Percentiles rank a stretch among this genome's conserved stretches.
These are phyloP conservation scores for Apiotrichum mycotoxinovorans DNA, from an alignment of 1,284 basidiomycete genomes.

Conservation along the genomic window DNA sequence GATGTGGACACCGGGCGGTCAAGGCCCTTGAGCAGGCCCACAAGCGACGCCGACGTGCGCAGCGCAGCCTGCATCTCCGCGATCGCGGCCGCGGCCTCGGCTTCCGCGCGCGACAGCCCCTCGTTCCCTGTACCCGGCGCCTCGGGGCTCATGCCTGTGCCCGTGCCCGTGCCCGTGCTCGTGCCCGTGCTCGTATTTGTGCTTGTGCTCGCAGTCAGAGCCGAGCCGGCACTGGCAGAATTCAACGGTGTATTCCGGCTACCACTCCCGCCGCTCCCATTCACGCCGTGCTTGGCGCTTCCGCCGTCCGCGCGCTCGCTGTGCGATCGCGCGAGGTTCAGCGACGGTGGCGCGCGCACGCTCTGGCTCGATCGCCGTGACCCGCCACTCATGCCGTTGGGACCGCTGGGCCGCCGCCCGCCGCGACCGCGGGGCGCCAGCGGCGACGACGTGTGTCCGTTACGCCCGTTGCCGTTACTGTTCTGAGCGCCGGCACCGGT, in stretches of 20 bases:
- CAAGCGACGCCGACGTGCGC: neutral
- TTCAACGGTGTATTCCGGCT: too few species aligned
- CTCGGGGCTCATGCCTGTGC: neutral
- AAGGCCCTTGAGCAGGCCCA: neutral
- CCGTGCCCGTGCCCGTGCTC: neutral
- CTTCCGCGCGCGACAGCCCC: neutral
- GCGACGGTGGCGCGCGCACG: neutral
- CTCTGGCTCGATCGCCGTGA: neutral
- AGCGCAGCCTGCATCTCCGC: neutral
- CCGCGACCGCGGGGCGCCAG: neutral
- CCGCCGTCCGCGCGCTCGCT: neutral
- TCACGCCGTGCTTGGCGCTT: neutral
- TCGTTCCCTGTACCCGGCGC: neutral
- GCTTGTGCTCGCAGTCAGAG: too few species aligned
- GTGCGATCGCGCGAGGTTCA: neutral
- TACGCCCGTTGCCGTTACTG: too few species aligned
- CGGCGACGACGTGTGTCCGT: too few species aligned
- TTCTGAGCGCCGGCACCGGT: too few species aligned
- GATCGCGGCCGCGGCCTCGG: neutral
- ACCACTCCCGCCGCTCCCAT: too few species aligned
- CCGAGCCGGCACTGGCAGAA: too few species aligned
- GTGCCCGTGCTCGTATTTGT: neutral
- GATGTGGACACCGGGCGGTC: too few species aligned
- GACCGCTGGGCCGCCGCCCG: neutral
- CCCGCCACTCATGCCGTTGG: neutral